Base-by-base conservation (phyloP, 176 grass and related monocot species). In the Guadua angustifolia region DNA sequence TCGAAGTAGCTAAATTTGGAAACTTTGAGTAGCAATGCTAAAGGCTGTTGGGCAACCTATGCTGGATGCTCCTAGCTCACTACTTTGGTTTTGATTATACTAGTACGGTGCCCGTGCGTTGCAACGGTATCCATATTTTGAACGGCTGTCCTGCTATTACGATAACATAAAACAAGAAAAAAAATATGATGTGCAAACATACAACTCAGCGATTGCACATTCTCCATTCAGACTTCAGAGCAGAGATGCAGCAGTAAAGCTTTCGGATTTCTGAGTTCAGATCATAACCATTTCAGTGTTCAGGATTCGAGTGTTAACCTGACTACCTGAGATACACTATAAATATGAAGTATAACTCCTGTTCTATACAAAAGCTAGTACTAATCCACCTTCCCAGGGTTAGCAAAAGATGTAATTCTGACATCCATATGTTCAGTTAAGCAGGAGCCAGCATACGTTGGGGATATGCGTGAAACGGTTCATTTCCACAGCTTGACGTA, bases 401-500 rank as follows among this genome's bases (percentile, higher is more conserved):
- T 73, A 38, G 72, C 74, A 33, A 61, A 60, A 62, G 62, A 75
- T 51, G 49, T 74, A 45, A 24, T 68, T 42, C 60, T n/a, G 19
- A 68, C 32, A 12, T 6, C 59, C 49, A 81, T 69, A 81, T 81
- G 12, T 84, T 83, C 70, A 71, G 52, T 42, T 36, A 50, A 32
- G 77, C 82, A 6, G 56, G 55, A 81, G 18, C 39, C 62, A 60
- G 19, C 46, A 61, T 64, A 65, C 7, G 50, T 55, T 14, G 65
- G 57, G 81, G 9, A 21, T 52, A 40, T 40, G 53, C 16, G 15
- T 6, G 18, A 40, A 51, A 38, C 4, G 3, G 7, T 22, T 83
- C 75, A 95, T 78, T 93, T 90, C 95, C 95, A 98, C 36, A 98
- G 89, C 87, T 98, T 98, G 51, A 98, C 76, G 33, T 82, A 83